phyloP scores from a whole-genome alignment of 2,329 filamentous ascomycete species.

The Blastomyces gilchristii region DNA sequence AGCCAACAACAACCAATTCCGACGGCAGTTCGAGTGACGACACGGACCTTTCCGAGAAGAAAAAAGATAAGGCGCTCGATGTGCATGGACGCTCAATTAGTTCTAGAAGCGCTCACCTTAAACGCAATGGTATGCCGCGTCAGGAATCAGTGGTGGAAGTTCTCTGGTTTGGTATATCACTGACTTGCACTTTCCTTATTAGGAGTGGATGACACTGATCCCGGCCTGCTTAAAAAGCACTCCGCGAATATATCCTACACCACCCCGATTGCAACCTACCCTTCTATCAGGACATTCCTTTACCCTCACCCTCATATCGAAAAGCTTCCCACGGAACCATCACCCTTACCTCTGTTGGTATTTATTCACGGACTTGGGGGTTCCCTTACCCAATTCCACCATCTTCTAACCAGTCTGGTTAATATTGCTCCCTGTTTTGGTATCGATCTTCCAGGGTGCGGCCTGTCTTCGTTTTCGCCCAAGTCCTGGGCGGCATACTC shows the following conservation, averaged over 20 bases:
- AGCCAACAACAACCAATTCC: not conserved
- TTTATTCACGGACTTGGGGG: conserved; percentile 93
- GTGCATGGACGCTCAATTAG: conserved; percentile 1
- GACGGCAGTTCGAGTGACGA: not conserved
- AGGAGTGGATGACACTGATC: conserved; percentile 47
- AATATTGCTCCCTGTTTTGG: conserved; percentile 77
- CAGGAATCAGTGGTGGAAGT: not conserved
- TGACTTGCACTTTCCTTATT: not conserved
- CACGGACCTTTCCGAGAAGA: not conserved
- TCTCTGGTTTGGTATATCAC: not conserved
- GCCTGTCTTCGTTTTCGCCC: conserved; percentile 64
- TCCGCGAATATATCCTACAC: conserved; percentile 61
- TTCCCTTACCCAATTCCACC: conserved; percentile 76
- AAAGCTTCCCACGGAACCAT: conserved; percentile 63
- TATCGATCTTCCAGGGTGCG: conserved; percentile 85
- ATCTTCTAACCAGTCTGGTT: conserved; percentile 67
- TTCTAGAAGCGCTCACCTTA: conserved; percentile 3
- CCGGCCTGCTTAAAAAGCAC: conserved; percentile 67
- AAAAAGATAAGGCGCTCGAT: conserved; percentile 1
- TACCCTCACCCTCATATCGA: conserved; percentile 70
- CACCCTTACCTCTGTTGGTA: conserved; percentile 71
- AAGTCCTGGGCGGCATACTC: conserved; percentile 68
- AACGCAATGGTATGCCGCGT: conserved; percentile 5
- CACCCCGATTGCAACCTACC: conserved; percentile 61
- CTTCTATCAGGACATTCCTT: conserved; percentile 71